Percentiles rank a stretch among this genome's conserved stretches.
These are phyloP conservation scores for Russula brevipes DNA, from an alignment of 768 basidiomycete species.

Conservation along the genomic window DNA sequence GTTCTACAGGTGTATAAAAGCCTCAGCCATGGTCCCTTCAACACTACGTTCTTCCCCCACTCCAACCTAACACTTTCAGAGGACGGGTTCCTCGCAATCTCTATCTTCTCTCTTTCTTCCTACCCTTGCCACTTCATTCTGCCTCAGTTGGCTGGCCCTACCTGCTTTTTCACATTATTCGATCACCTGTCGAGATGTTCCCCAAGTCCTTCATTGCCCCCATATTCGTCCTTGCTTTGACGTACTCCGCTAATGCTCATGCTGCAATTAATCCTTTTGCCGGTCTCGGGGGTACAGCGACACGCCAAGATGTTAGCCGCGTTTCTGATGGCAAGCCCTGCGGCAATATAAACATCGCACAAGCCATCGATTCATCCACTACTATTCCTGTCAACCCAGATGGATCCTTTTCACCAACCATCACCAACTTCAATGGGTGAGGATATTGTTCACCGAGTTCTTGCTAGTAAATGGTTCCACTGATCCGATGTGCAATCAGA, in stretches of 20 bases:
- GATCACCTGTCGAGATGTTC: conserved; percentile 24
- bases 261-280: conserved; percentile 42
- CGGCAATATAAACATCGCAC: conserved; percentile 40
- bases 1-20: conserved; percentile 1
- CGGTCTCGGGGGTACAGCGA: conserved; percentile 29
- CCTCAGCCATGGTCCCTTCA: not conserved
- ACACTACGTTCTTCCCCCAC: not conserved
- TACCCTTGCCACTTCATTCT: not conserved
- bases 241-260: conserved; percentile 39
- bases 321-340: conserved; percentile 36
- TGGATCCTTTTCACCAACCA: conserved; percentile 39
- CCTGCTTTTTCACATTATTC: too few relatives aligned
- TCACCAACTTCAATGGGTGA: conserved; percentile 47
- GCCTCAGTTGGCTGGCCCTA: not conserved
- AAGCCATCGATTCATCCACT: conserved; percentile 37
- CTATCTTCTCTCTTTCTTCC: not conserved
- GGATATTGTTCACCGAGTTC: conserved; percentile 30
- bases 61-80: not conserved
- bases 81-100: conserved; percentile 12
- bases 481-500: conserved; percentile 25
- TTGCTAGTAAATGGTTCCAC: conserved; percentile 40
- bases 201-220: conserved; percentile 30
- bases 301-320: conserved; percentile 31
- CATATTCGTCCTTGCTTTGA: conserved; percentile 33
- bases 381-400: conserved; percentile 30